Conservation (phyloP, 805 yeast species). For the Nakazawaea sp. region DNA sequence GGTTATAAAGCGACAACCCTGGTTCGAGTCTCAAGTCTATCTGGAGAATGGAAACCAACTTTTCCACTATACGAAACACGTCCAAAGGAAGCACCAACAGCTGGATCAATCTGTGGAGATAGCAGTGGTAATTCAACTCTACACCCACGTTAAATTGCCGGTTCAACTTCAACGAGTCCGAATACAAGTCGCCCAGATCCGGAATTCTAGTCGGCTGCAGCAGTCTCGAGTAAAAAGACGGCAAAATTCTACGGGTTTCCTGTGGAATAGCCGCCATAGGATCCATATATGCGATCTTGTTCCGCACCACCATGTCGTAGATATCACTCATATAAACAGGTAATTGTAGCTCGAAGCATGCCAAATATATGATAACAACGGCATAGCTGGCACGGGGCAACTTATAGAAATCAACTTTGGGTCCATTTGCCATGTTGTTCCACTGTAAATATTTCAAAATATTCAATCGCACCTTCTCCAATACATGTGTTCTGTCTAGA, state of each 20-base stretch:
- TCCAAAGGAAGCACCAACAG: constrained; percentile 45
- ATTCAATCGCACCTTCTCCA: neutral
- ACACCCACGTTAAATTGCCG: neutral
- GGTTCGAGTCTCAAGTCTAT: constrained; percentile 3
- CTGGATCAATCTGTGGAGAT: constrained; percentile 32
- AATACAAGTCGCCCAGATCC: constrained; percentile 27
- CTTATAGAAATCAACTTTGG: too few relatives aligned
- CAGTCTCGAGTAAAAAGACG: constrained; percentile 26
- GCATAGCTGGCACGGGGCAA: constrained; percentile 14
- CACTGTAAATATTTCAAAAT: neutral
- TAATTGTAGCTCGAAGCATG: constrained; percentile 36
- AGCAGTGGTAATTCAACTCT: constrained; percentile 27
- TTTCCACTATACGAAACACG: constrained; percentile 29
- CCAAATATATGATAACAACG: constrained; percentile 40
- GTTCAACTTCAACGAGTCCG: neutral
- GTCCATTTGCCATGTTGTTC: neutral
- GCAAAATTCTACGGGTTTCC: constrained; percentile 27
- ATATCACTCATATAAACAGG: constrained; percentile 49
- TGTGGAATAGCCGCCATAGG: constrained; percentile 34
- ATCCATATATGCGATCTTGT: constrained; percentile 42
- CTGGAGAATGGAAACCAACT: constrained; percentile 16
- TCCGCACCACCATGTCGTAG: constrained; percentile 31
- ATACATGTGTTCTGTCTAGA: neutral
- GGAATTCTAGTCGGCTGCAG: constrained; percentile 37
- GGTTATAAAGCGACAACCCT: constrained; percentile 4